Evolutionary conservation across 2,329 filamentous ascomycete species (phyloP).

Genomic region (Diaporthe destruens): DNA sequence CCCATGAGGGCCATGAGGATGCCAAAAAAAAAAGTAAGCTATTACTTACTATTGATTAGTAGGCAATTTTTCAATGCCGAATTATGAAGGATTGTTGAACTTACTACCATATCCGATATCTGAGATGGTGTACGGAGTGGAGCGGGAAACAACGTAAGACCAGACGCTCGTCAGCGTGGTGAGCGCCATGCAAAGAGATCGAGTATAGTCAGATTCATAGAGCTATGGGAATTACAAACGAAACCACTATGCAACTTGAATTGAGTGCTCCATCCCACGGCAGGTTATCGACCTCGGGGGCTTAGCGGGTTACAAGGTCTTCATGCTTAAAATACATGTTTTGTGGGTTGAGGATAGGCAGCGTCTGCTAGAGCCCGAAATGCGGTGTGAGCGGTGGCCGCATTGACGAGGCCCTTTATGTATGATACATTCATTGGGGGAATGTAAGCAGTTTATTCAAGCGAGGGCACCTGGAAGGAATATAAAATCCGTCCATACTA

Average conservation of each 20-base stretch:
- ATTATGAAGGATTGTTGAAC: background rate
- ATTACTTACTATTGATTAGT: background rate
- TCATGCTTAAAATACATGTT: background rate
- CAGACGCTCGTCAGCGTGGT: slow-evolving; percentile 24
- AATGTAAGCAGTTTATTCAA: background rate
- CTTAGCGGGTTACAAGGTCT: background rate
- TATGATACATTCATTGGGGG: background rate
- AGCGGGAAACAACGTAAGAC: slow-evolving; percentile 22
- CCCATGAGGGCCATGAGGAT: slow-evolving; percentile 20
- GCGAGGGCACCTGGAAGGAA: background rate
- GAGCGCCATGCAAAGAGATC: slow-evolving; percentile 22
- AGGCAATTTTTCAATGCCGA: background rate
- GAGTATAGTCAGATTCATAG: slow-evolving; percentile 19
- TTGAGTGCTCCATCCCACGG: background rate
- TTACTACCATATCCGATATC: slow-evolving; percentile 27
- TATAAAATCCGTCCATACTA: background rate
- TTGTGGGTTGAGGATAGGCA: background rate
- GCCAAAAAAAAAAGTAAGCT: slow-evolving; percentile 27
- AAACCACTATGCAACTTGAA: background rate
- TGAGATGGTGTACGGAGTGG: slow-evolving; percentile 22
- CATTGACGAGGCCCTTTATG: background rate
- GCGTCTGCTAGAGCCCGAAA: background rate
- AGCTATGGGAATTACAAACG: background rate
- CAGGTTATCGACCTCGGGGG: background rate
- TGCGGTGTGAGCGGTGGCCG: background rate